A percentile compares a stretch with the other conserved stretches of the same genome.
These are phyloP conservation scores for Metarhizium brunneum DNA, from an alignment of 2,329 filamentous ascomycete genomes.

Conservation along the genomic window DNA sequence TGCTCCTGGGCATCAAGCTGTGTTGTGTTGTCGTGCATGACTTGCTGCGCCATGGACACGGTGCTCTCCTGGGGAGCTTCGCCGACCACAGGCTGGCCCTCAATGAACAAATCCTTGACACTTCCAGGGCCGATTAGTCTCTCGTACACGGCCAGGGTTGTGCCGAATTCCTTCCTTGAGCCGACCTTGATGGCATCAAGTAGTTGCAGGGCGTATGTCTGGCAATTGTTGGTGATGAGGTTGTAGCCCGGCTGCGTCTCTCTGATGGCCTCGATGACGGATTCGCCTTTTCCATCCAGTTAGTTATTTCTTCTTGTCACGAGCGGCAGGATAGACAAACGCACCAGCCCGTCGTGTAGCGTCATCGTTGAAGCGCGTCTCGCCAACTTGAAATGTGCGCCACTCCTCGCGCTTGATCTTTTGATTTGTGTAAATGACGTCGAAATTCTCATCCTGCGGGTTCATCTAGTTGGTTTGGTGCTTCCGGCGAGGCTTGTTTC, in stretches of 20 bases:
- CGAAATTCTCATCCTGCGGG: conserved; percentile 39
- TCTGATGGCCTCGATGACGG: conserved; percentile 43
- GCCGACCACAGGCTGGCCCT: conserved; percentile 16
- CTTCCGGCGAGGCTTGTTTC: not conserved
- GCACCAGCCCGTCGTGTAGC: conserved; percentile 38
- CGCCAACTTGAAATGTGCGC: conserved; percentile 40
- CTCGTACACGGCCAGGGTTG: conserved; percentile 44
- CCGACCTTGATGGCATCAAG: conserved; percentile 46
- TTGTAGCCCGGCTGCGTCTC: conserved; percentile 42
- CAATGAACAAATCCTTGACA: conserved; percentile 41
- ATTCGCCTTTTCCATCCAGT: conserved; percentile 32
- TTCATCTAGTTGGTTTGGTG: not conserved
- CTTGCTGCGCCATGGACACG: conserved; percentile 38
- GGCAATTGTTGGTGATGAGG: conserved; percentile 51
- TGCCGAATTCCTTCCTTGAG: conserved; percentile 40
- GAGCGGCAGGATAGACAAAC: conserved; percentile 8
- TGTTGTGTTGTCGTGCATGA: conserved; percentile 45
- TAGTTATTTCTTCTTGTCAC: not conserved
- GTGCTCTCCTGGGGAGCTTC: conserved; percentile 21
- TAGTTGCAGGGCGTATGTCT: conserved; percentile 43
- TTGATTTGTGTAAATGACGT: conserved; percentile 49
- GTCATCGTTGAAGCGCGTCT: conserved; percentile 46
- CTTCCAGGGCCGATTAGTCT: conserved; percentile 37
- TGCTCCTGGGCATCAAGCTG: conserved; percentile 35
- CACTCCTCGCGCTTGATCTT: conserved; percentile 35